These are phyloP conservation scores for Coprinopsis marcescibilis DNA, from an alignment of 768 basidiomycete species.

Conservation along the genomic window DNA sequence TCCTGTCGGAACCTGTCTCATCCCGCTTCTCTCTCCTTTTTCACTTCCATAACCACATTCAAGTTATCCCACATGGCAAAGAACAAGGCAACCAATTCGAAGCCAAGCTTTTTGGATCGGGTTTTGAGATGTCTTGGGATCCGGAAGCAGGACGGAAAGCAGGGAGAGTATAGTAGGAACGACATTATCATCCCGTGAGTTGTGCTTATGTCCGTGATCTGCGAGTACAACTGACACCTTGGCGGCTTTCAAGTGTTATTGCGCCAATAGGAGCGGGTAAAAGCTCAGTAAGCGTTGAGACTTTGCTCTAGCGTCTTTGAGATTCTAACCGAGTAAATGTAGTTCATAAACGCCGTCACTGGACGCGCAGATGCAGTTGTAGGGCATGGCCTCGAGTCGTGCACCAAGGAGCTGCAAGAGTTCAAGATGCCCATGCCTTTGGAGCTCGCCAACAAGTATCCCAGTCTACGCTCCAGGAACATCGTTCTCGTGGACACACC, in stretches of 20 bases:
- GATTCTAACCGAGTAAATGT: too few species aligned
- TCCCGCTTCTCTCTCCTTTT: too few species aligned
- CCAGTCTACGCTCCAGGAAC: constrained; percentile 1
- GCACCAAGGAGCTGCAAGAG: constrained; percentile 1
- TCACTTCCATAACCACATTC: too few species aligned
- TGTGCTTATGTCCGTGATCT: background rate
- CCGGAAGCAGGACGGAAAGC: too few species aligned
- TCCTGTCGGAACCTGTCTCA: too few species aligned
- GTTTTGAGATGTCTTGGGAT: background rate
- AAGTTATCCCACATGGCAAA: too few species aligned
- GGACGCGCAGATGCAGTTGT: background rate
- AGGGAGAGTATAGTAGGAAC: too few species aligned
- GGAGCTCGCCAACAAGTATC: too few species aligned
- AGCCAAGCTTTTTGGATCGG: background rate
- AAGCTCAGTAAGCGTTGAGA: constrained; percentile 17
- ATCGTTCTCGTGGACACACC: constrained; percentile 24
- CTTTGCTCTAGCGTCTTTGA: too few species aligned
- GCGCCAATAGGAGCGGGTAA: constrained; percentile 21
- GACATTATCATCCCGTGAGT: constrained; percentile 6
- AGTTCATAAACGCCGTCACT: constrained; percentile 7
- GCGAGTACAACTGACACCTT: background rate
- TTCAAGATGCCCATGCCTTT: background rate
- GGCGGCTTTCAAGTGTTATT: constrained; percentile 19
- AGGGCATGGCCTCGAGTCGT: background rate
- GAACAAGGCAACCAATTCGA: too few species aligned